These are phyloP conservation scores for Pyrus betulifolia DNA, from an alignment of 306 rosid genomes.

Conservation along the genomic window DNA sequence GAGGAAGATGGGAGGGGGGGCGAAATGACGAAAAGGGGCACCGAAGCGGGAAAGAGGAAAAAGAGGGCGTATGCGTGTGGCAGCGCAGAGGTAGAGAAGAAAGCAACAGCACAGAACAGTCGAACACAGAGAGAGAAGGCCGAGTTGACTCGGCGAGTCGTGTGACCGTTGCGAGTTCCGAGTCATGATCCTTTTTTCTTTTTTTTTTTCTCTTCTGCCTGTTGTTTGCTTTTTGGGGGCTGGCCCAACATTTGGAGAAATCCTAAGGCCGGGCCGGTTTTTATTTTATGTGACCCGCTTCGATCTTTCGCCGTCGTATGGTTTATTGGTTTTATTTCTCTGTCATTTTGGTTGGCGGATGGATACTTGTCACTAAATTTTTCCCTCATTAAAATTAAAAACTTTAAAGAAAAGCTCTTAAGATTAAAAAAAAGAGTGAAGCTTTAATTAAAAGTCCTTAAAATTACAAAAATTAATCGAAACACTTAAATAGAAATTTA, in stretches of 20 bases:
- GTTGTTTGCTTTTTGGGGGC: not conserved
- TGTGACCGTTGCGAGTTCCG: not conserved
- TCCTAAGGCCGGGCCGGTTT: not conserved
- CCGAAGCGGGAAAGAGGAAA: slow-evolving; percentile 16
- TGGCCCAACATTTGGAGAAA: not conserved
- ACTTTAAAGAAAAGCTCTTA: too few relatives aligned
- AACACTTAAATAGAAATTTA: too few relatives aligned
- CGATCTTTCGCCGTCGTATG: not conserved
- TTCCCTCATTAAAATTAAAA: too few relatives aligned
- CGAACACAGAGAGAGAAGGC: slow-evolving; percentile 22
- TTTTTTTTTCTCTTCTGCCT: too few relatives aligned
- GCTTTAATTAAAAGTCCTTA: too few relatives aligned
- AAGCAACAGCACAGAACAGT: slow-evolving; percentile 6
- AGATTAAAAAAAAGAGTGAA: too few relatives aligned
- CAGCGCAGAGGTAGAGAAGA: slow-evolving; percentile 18
- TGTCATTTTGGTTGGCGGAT: not conserved
- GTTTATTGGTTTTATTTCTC: not conserved
- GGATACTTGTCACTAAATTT: not conserved
- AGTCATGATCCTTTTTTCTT: not conserved
- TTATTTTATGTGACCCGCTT: not conserved
- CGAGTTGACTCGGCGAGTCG: slow-evolving; percentile 26
- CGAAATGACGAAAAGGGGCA: slow-evolving; percentile 61
- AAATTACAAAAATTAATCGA: too few relatives aligned
- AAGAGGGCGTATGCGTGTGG: slow-evolving; percentile 11
- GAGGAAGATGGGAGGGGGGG: slow-evolving; percentile 2